phyloP scores from a whole-genome alignment of 441 rosid genomes.

The Aquilaria agallochum region DNA sequence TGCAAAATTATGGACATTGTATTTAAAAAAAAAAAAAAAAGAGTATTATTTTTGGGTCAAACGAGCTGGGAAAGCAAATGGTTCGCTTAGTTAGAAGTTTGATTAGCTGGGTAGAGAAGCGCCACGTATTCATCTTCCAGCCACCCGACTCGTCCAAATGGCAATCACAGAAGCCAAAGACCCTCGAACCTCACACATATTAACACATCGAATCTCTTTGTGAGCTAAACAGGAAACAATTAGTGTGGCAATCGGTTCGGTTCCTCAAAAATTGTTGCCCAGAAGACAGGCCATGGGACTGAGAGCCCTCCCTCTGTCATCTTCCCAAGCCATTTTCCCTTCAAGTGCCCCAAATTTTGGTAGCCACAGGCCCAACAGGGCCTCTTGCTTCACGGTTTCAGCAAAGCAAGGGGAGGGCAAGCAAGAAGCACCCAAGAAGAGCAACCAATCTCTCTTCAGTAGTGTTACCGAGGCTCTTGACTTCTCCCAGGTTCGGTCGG shows the following conservation, averaged over 20 bases:
- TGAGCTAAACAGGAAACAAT: not conserved
- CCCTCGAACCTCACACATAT: not conserved
- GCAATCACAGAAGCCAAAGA: not conserved
- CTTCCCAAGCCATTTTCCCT: conserved; percentile 25
- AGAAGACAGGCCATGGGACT: conserved; percentile 23
- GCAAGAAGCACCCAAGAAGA: conserved; percentile 38
- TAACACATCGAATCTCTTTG: not conserved
- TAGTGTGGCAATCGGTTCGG: not conserved
- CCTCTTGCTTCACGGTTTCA: conserved; percentile 19
- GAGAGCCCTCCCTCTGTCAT: conserved; percentile 30
- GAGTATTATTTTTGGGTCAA: too few relatives aligned
- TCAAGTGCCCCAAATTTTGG: conserved; percentile 17
- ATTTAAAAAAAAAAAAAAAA: too few relatives aligned
- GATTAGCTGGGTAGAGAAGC: conserved; percentile 7
- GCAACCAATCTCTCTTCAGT: conserved; percentile 55
- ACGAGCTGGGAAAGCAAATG: too few relatives aligned
- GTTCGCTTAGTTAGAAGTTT: not conserved
- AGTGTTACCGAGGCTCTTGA: conserved; percentile 76
- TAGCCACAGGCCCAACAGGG: conserved; percentile 14
- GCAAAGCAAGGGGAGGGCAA: conserved; percentile 36
- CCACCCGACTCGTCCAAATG: conserved; percentile 22
- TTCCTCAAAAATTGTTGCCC: too few relatives aligned
- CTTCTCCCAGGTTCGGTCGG: conserved; percentile 76
- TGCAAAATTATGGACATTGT: too few relatives aligned
- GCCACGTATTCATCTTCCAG: conserved; percentile 37